Base-by-base conservation (phyloP, 441 rosid genomes). In the Brassica hybrid region DNA sequence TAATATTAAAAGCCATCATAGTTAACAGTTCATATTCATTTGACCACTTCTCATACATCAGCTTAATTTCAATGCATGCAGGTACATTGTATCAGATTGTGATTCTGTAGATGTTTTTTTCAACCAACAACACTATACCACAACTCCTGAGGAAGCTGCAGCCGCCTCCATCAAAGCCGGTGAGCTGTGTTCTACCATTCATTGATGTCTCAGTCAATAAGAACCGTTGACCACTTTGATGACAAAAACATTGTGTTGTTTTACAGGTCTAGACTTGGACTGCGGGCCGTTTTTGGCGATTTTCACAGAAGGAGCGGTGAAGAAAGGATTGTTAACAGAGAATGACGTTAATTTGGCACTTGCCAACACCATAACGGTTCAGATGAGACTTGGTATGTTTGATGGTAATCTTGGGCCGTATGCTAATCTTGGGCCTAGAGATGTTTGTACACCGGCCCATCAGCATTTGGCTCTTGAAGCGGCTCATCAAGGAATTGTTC, bases 241-340 rank as follows among this genome's bases (percentile, higher is more conserved):
- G 19, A 11, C 16, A 32, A 34, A 50, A 74, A 65, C 64, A 64
- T 58, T 5, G 7, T 58, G 67, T 9, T 5, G 59, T 68, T 60
- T 71, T 50, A 11, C 19, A 86, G 94, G 94, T 17, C 67, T 90
- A 81, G 92, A 90, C 67, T 82, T 90, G 83, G 88, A 90, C 7
- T 90, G 95, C 12, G 95, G 95, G 2, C 96, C 99, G 43, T 93
- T 89, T 81, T 76, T 95, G 69, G 99, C 98, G 0, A 48, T 93
- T 14, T 82, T 91, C 79, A 95, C 98, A 0, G 91, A 88, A 76
- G 83, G 74, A 27, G 99, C 99, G 1, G 67, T 95, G 9, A 83
- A 65, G 45, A 73, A 36, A 43, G 87, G 90, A 1, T 59, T 86
- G 50, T 60, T 90, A 0, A 71, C 82, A 0, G 86, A 73, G 77